These are phyloP conservation scores for Orychophragmus violaceus DNA, from an alignment of 345 rosid genomes.

Conservation along the genomic window DNA sequence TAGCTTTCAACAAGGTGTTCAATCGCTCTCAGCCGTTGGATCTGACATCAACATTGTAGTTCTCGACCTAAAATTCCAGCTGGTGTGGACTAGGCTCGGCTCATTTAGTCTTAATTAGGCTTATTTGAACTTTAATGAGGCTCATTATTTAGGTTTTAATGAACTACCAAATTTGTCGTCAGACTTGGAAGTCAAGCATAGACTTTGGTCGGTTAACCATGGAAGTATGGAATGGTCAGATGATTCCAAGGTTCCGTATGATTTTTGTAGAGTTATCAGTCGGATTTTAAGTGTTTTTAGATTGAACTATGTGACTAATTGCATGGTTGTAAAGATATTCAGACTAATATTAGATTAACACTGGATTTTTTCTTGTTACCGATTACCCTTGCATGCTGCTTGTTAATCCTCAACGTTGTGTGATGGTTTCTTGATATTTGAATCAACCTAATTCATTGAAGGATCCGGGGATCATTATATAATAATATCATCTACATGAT, in stretches of 20 bases:
- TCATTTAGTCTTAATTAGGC: neutral
- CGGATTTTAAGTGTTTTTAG: neutral
- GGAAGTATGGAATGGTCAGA: neutral
- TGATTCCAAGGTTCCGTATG: neutral
- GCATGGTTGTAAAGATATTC: neutral
- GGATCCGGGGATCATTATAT: neutral
- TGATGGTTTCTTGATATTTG: neutral
- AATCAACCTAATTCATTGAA: neutral
- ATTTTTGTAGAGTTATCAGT: neutral
- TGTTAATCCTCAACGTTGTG: neutral
- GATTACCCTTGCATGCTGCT: neutral
- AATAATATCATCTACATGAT: neutral
- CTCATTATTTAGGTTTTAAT: neutral
- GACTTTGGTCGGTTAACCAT: neutral
- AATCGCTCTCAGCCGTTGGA: conserved; percentile 42
- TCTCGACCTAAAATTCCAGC: neutral
- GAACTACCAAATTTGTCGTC: neutral
- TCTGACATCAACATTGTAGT: conserved; percentile 5
- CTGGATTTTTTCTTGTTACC: no score
- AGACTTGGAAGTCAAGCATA: neutral
- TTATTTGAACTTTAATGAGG: neutral
- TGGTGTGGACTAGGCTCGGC: neutral
- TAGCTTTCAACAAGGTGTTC: no score
- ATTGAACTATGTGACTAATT: neutral
- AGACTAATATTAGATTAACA: no score